A percentile compares a stretch with the other conserved stretches of the same genome.
Conservation (phyloP, 768 basidiomycete species). For the Amyloporia xantha region DNA sequence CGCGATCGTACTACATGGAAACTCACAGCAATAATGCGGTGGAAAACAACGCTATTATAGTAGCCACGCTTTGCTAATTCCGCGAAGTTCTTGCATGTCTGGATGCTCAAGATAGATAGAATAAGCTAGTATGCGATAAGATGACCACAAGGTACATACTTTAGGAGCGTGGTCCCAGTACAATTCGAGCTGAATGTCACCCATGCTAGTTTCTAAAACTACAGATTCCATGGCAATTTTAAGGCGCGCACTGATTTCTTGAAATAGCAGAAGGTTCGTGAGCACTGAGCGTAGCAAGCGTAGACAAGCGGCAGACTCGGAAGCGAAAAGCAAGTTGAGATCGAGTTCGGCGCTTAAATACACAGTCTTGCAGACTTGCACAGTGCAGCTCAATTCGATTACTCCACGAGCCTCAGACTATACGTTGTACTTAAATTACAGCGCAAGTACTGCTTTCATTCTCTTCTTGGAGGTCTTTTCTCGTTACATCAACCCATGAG, state of each 20-base stretch:
- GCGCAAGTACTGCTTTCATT: no score
- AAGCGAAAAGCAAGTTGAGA: no score
- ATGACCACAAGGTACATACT: slow-evolving; percentile 25
- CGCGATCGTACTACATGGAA: no score
- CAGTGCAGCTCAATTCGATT: no score
- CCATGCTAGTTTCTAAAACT: slow-evolving; percentile 74
- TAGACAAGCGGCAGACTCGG: no score
- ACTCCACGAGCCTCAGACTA: no score
- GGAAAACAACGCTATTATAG: slow-evolving; percentile 86
- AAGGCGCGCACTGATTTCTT: no score
- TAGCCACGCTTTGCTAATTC: slow-evolving; percentile 89
- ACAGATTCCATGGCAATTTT: slow-evolving; percentile 58
- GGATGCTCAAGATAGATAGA: slow-evolving; percentile 9
- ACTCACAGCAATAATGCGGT: slow-evolving; percentile 82
- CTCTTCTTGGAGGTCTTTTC: no score
- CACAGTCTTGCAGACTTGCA: no score
- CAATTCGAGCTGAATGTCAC: slow-evolving; percentile 84
- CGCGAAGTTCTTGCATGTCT: slow-evolving; percentile 95
- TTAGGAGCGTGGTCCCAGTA: slow-evolving; percentile 91
- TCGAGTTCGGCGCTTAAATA: not conserved
- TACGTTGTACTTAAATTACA: no score
- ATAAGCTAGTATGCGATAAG: not conserved
- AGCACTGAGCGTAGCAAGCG: not conserved
- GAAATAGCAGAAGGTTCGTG: no score
- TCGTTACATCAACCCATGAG: slow-evolving; percentile 44